These are phyloP conservation scores for Xylaria sp. DNA, from an alignment of 2,329 filamentous ascomycete genomes.

Conservation along the genomic window DNA sequence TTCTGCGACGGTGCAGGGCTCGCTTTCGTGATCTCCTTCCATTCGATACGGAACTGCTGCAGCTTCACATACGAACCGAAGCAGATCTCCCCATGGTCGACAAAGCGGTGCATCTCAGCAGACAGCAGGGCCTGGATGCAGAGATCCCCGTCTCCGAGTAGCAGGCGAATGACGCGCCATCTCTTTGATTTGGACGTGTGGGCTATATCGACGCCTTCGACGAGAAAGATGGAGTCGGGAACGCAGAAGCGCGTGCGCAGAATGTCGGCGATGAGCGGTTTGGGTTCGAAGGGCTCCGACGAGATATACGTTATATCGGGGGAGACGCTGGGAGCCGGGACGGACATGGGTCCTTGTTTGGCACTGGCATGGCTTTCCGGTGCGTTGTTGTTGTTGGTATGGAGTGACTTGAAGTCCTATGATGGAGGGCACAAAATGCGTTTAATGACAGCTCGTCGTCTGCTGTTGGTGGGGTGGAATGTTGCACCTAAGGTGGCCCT, in stretches of 20 bases:
- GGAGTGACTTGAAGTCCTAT: no score
- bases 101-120: conserved; percentile 59
- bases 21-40: conserved; percentile 34
- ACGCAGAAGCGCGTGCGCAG: conserved; percentile 61
- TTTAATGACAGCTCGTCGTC: not conserved
- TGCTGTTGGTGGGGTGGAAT: not conserved
- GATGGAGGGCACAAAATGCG: not conserved
- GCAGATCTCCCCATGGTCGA: conserved; percentile 58
- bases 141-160: conserved; percentile 64
- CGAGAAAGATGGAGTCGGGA: conserved; percentile 61
- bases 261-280: conserved; percentile 60
- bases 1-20: conserved; percentile 21
- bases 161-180: conserved; percentile 59
- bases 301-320: conserved; percentile 48
- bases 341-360: conserved; percentile 43
- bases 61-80: conserved; percentile 62
- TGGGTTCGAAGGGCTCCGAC: conserved; percentile 48
- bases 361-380: conserved; percentile 37
- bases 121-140: conserved; percentile 65
- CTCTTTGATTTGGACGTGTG: conserved; percentile 51
- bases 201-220: conserved; percentile 57
- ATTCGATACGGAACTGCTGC: conserved; percentile 55
- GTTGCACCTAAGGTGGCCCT: not conserved
- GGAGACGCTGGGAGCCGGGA: conserved; percentile 36
- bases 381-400: not conserved